These are phyloP conservation scores for Brassica juncea DNA, from an alignment of 345 rosid genomes.

Conservation along the genomic window DNA sequence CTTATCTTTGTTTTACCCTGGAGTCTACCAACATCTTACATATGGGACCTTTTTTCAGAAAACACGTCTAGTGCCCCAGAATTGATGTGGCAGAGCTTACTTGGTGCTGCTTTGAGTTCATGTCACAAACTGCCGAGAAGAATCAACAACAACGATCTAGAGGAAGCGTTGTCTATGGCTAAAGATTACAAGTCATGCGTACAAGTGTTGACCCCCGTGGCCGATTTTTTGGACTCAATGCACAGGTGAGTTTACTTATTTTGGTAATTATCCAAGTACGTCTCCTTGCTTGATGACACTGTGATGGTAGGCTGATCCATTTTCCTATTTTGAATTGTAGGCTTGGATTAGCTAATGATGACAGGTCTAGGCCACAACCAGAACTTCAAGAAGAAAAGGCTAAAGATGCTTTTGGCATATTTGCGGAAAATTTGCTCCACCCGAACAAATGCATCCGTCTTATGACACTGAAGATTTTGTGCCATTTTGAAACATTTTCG, in stretches of 20 bases:
- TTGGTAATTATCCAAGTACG: slow-evolving; percentile 18
- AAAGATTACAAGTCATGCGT: slow-evolving; percentile 62
- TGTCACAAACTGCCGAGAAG: slow-evolving; percentile 41
- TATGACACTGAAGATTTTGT: slow-evolving; percentile 73
- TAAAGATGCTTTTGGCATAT: slow-evolving; percentile 47
- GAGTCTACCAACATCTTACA: slow-evolving; percentile 15
- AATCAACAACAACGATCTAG: slow-evolving; percentile 45
- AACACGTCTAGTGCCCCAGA: slow-evolving; percentile 52
- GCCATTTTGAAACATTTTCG: slow-evolving; percentile 55
- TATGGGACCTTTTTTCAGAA: slow-evolving; percentile 44
- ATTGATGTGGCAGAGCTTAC: slow-evolving; percentile 66
- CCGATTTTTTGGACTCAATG: slow-evolving; percentile 69
- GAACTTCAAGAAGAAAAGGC: slow-evolving; percentile 52
- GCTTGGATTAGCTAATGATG: slow-evolving; percentile 45
- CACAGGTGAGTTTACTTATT: slow-evolving; percentile 56
- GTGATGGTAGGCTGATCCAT: slow-evolving; percentile 22
- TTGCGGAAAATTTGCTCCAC: slow-evolving; percentile 71
- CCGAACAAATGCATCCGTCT: slow-evolving; percentile 69
- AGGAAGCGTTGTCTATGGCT: slow-evolving; percentile 60
- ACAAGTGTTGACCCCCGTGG: slow-evolving; percentile 68
- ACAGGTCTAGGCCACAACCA: slow-evolving; percentile 35
- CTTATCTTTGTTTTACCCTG: slow-evolving; percentile 16
- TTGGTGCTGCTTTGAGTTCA: slow-evolving; percentile 70
- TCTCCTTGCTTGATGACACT: slow-evolving; percentile 22
- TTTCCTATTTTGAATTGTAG: slow-evolving; percentile 38